Base-by-base conservation (phyloP, 257 asterid species). In the Solanum pennellii region DNA sequence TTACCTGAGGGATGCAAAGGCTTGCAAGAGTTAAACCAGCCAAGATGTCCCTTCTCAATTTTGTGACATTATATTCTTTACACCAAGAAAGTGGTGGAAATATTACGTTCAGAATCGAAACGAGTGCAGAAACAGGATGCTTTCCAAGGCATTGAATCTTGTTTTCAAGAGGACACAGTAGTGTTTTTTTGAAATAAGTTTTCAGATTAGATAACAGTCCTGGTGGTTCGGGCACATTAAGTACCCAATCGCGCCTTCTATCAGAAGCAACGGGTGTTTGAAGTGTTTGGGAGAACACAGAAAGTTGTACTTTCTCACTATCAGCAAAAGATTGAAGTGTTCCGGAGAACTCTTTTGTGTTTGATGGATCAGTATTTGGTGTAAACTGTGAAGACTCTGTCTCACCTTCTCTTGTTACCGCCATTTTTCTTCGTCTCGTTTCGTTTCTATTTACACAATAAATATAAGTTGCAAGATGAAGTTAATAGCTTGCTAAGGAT, bases 11-110 rank as follows among this genome's bases (percentile, higher is more conserved):
- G 72, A 91, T 90, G 87, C 91, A 91, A 77, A 91, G 92, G 89
- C 93, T 90, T 77, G 93, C 93, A 62, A 91, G 92, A 21, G 93
- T 91, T 29, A 91, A 52, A 80, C 93, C 93, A 83, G 93, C 91
- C 77, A 90, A 83, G 6, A 90, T 15, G 79, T 91, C 93, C 12
- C 85, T 86, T 87, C 80, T 91, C 27, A 90, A 89, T 86, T 86
- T 87, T 74, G 86, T 75, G 3, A 86, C 31, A 68, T 83, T 90
- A 74, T 91, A 91, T 29, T 83, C 68, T 83, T 85, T 90, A n/a
- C 86, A 56, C 92, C 92, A 86, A 39, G 85, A 62, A 71, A 91
- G 86, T 13, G 88, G 86, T 49, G 93, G 93, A 85, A 91, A 91
- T 23, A 91, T 37, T 52, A 25, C 44, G 29, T 35, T 83, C 76